These are phyloP conservation scores for Phalaenopsis aphrodite DNA, from an alignment of 106 monocot genomes.

Conservation along the genomic window DNA sequence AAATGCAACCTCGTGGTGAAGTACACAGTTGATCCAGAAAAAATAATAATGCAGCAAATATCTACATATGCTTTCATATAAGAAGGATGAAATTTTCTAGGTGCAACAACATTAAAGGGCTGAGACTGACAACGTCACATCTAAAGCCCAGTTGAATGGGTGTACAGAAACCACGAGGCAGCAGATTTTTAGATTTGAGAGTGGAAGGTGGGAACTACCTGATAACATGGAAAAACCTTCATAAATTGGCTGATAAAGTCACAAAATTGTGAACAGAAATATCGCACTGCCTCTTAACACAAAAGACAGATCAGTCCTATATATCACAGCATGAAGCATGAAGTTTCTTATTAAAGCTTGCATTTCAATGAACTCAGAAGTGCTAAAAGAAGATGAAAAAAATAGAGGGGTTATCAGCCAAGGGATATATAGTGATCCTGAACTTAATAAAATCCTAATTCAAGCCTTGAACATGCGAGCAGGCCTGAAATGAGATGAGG, in stretches of 20 bases:
- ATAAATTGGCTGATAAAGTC: not conserved
- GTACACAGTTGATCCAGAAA: not conserved
- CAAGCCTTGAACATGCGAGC: not conserved
- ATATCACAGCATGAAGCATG: not conserved
- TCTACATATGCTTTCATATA: not conserved
- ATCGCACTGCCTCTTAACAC: not conserved
- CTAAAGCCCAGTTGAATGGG: not conserved
- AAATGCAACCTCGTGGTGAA: not conserved
- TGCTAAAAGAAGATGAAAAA: not conserved
- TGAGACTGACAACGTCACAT: not conserved
- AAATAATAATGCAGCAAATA: not conserved
- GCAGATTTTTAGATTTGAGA: too few species aligned
- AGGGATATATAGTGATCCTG: too few species aligned
- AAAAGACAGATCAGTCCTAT: not conserved
- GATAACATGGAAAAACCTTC: not conserved
- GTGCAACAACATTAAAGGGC: not conserved
- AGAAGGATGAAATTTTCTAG: not conserved
- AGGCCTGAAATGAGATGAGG: not conserved
- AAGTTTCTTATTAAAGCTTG: not conserved
- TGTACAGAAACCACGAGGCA: too few species aligned
- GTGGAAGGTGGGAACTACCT: too few species aligned
- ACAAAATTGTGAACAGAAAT: not conserved
- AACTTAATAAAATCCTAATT: too few species aligned
- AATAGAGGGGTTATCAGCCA: not conserved
- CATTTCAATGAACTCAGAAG: not conserved